Percentiles rank a stretch among this genome's conserved stretches.
These are phyloP conservation scores for Delphinella strobiligena DNA, from an alignment of 2,329 filamentous ascomycete genomes.

Conservation along the genomic window DNA sequence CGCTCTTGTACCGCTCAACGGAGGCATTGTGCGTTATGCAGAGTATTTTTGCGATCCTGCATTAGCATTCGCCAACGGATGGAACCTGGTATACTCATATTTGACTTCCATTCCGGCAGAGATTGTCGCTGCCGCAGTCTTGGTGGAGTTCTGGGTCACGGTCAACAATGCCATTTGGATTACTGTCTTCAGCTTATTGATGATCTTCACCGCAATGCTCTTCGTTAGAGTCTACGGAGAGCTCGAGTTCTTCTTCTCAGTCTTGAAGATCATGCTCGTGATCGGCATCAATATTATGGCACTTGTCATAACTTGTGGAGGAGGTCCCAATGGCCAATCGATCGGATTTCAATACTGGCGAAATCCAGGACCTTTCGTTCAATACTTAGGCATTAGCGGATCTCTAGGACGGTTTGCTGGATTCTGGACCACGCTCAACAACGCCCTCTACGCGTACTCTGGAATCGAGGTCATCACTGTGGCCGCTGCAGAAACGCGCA, in stretches of 20 bases:
- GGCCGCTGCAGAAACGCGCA: constrained; percentile 10
- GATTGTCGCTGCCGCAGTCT: constrained; percentile 8
- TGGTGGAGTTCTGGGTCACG: constrained; percentile 14
- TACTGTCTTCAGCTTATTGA: constrained; percentile 24
- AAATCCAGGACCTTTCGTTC: constrained; percentile 12
- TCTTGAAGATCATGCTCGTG: constrained; percentile 13
- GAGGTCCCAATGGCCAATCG: constrained; percentile 9
- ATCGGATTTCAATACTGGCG: constrained; percentile 13
- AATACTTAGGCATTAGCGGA: constrained; percentile 10
- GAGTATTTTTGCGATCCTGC: constrained; percentile 62
- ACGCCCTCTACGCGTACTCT: constrained; percentile 11
- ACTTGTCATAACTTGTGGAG: constrained; percentile 11
- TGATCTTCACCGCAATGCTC: constrained; percentile 47
- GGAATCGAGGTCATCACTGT: constrained; percentile 16
- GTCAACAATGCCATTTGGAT: constrained; percentile 44
- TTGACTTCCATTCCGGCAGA: constrained; percentile 7
- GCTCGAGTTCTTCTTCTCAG: constrained; percentile 11
- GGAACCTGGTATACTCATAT: constrained; percentile 68
- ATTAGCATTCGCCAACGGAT: constrained; percentile 66
- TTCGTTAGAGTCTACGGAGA: constrained; percentile 40
- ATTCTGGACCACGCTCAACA: constrained; percentile 11
- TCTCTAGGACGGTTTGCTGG: constrained; percentile 11
- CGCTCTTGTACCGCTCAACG: constrained; percentile 63
- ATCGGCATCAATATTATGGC: constrained; percentile 14
- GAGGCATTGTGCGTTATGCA: constrained; percentile 66